A percentile compares a stretch with the other conserved stretches of the same genome.
Conservation (phyloP, 352 stramenopile species). For the Phytophthora multivora region DNA sequence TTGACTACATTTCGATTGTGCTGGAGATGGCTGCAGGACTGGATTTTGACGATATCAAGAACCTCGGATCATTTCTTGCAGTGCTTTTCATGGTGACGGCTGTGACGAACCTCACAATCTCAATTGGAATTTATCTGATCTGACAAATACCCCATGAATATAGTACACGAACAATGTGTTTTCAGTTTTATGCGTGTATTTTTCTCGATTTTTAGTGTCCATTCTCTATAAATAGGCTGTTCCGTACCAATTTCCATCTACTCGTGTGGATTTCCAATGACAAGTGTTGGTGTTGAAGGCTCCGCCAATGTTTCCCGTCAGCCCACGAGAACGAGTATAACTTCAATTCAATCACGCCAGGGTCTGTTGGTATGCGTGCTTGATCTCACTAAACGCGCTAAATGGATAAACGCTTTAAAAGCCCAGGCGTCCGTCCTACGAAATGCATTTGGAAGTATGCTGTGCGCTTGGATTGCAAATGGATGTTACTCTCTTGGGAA, state of each 20-base stretch:
- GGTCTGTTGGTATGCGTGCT: no score
- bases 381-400: no score
- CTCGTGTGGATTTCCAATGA: no score
- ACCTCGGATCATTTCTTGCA: conserved; percentile 13
- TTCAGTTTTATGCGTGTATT: no score
- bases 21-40: conserved; percentile 28
- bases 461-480: conserved; percentile 19
- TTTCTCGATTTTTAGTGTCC: neutral
- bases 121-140: neutral
- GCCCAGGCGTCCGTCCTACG: neutral
- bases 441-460: conserved; percentile 8
- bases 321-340: no score
- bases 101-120: conserved; percentile 19
- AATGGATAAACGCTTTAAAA: neutral
- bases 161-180: no score
- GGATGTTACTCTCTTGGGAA: conserved; percentile 12
- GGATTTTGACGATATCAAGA: conserved; percentile 12
- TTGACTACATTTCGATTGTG: conserved; percentile 28
- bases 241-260: no score
- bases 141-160: no score
- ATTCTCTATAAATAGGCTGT: neutral
- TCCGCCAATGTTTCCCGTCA: no score
- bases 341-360: no score
- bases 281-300: no score
- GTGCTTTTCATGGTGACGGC: conserved; percentile 13